Base-by-base conservation (phyloP, 2,329 filamentous ascomycete species). In the Macrophomina tecta region DNA sequence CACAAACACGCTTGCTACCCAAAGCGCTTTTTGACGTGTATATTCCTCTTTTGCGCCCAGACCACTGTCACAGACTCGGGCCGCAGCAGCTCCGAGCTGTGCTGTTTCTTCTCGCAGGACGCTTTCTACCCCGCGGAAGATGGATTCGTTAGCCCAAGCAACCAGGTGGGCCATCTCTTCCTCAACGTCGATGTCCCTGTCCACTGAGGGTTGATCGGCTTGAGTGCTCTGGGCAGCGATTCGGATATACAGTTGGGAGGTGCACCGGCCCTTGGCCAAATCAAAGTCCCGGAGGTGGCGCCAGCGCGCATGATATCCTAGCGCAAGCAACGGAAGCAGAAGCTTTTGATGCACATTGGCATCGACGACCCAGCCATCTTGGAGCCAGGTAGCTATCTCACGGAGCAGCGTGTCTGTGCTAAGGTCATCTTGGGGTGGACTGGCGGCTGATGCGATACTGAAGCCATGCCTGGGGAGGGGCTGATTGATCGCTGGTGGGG, bases 141-240 rank as follows among this genome's bases (percentile, higher is more conserved):
- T 30, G n/a, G 30, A 36, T 6, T 40, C 58, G n/a, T 62, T 62
- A 5, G 45, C 58, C 58, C 58, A 62, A 36, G 58, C 58, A 30
- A 62, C 18, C 58, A 62, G 28, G 8, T 38, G 58, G 8, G 58
- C 45, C 58, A 62, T 49, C n/a, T 62, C 58, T 7, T 62, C 58
- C 45, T 62, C 58, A 5, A 62, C 58, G 34, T 62, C 42, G 32
- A 28, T 16, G 2, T 38, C 45, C 11, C 16, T 38, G 9, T 9
- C 2, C 4, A 11, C n/a, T 1, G 28, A 32, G 5, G 11, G 23
- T 12, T 11, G 42, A 49, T 48, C 40, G 4, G n/a, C 42, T 16
- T 28, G 30, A 5, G 11, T 38, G 28, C 11, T 12, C 6, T 28
- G 32, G 46, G 58, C 11, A 38, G 58, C 58, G 32, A 62, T 16